Evolutionary conservation across 2,329 filamentous ascomycete genomes (phyloP).

Genomic region (Podosphaera fusca): DNA sequence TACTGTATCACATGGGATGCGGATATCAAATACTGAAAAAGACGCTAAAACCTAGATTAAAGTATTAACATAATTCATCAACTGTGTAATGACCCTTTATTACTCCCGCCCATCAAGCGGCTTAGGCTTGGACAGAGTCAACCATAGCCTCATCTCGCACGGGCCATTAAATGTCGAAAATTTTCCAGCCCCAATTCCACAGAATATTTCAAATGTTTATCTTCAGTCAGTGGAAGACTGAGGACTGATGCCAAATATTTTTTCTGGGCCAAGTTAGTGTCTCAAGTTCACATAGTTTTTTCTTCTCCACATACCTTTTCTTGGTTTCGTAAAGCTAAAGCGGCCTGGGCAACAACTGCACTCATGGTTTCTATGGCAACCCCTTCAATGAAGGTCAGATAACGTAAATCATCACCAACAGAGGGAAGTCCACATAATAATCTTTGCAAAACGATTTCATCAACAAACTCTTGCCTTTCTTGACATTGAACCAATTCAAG

Average conservation of each 20-base stretch:
- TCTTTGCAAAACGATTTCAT: constrained; percentile 28
- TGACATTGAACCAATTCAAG: constrained; percentile 24
- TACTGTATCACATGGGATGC: too few species aligned
- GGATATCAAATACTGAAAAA: too few species aligned
- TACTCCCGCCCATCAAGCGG: too few species aligned
- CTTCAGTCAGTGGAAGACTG: constrained; percentile 44
- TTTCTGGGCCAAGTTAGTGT: constrained; percentile 17
- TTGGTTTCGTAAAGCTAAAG: constrained; percentile 30
- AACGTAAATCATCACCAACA: constrained; percentile 18
- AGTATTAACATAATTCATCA: too few species aligned
- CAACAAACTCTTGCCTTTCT: constrained; percentile 17
- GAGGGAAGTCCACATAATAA: constrained; percentile 32
- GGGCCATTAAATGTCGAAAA: constrained; percentile 22
- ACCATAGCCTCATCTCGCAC: constrained; percentile 5
- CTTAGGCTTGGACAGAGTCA: too few species aligned
- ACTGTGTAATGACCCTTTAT: too few species aligned
- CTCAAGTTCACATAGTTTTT: background rate
- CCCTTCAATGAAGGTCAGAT: constrained; percentile 28
- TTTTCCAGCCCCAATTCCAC: constrained; percentile 46
- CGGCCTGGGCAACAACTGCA: constrained; percentile 42
- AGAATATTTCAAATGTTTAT: constrained; percentile 47
- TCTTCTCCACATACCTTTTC: constrained; percentile 26
- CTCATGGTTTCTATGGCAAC: constrained; percentile 71
- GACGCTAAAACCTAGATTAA: too few species aligned
- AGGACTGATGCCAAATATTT: constrained; percentile 26